phyloP scores from a whole-genome alignment of 2,329 filamentous ascomycete genomes.

The Trichophyton mentagrophytes region DNA sequence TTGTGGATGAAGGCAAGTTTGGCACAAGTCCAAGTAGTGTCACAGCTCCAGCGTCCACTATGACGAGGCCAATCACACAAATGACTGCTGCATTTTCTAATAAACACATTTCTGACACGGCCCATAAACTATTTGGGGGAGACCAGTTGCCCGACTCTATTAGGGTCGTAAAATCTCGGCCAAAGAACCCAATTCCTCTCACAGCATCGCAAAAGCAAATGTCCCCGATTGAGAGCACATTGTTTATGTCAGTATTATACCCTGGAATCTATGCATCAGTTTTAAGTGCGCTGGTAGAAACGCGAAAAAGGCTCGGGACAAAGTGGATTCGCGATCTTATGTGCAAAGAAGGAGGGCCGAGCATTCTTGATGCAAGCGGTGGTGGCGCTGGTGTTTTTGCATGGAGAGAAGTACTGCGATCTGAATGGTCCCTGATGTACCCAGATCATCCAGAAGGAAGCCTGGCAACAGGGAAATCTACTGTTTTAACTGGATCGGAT shows the following conservation, averaged over 20 bases:
- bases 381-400: slow-evolving; percentile 50
- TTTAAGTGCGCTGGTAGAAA: slow-evolving; percentile 45
- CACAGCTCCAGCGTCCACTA: slow-evolving; percentile 54
- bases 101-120: slow-evolving; percentile 61
- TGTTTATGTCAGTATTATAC: slow-evolving; percentile 47
- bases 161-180: slow-evolving; percentile 45
- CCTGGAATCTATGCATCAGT: slow-evolving; percentile 49
- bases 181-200: slow-evolving; percentile 43
- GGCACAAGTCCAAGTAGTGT: slow-evolving; percentile 61
- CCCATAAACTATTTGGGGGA: slow-evolving; percentile 66
- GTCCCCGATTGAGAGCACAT: slow-evolving; percentile 49
- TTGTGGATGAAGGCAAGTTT: slow-evolving; percentile 63
- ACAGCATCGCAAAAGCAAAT: slow-evolving; percentile 44
- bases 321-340: slow-evolving; percentile 47
- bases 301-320: slow-evolving; percentile 46
- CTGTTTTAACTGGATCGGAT: slow-evolving; percentile 66
- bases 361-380: slow-evolving; percentile 49
- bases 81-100: slow-evolving; percentile 57
- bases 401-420: slow-evolving; percentile 57
- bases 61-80: slow-evolving; percentile 56
- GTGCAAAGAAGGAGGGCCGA: slow-evolving; percentile 43
- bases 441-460: slow-evolving; percentile 30
- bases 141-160: slow-evolving; percentile 62
- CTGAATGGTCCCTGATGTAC: slow-evolving; percentile 65
- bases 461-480: slow-evolving; percentile 56